These are phyloP conservation scores for Agarophyton chilense DNA, from an alignment of 23 red algal species.

Conservation along the genomic window DNA sequence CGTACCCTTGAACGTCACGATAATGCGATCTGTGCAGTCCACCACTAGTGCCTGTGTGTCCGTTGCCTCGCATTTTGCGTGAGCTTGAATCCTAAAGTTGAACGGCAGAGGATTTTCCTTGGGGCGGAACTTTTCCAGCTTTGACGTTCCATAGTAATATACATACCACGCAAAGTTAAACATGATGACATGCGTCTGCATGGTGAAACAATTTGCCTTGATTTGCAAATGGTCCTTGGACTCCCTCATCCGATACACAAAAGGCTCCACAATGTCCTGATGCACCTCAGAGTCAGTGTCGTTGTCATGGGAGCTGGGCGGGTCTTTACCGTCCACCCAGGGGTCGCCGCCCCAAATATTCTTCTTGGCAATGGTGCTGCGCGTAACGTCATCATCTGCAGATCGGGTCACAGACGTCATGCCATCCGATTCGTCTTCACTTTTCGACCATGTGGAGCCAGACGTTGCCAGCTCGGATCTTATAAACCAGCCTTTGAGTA, in stretches of 20 bases:
- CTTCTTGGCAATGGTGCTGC: conserved; percentile 23
- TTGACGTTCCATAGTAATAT: conserved; percentile 72
- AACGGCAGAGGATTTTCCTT: conserved; percentile 73
- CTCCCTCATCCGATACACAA: conserved; percentile 74
- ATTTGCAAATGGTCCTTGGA: conserved; percentile 50
- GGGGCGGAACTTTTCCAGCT: conserved; percentile 56
- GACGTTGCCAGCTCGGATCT: conserved; percentile 22
- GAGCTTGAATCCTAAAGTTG: conserved; percentile 50
- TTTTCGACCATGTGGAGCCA: conserved; percentile 12
- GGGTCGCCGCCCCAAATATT: neutral
- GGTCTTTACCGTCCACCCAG: conserved; percentile 22
- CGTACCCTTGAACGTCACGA: conserved; percentile 81
- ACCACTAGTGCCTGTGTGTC: conserved; percentile 77
- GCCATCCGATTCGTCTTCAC: conserved; percentile 4
- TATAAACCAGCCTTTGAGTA: conserved; percentile 67
- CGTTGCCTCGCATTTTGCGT: conserved; percentile 47
- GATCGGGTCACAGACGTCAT: neutral
- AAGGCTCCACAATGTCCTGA: conserved; percentile 61
- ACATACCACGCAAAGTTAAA: conserved; percentile 92
- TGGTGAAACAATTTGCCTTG: conserved; percentile 73
- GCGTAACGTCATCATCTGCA: neutral
- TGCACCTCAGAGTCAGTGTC: conserved; percentile 56
- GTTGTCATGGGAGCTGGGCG: conserved; percentile 59
- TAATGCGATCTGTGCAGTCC: conserved; percentile 76
- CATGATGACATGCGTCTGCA: conserved; percentile 83